Conservation (phyloP, 1,284 basidiomycete genomes). For the Trametes pubescens region DNA sequence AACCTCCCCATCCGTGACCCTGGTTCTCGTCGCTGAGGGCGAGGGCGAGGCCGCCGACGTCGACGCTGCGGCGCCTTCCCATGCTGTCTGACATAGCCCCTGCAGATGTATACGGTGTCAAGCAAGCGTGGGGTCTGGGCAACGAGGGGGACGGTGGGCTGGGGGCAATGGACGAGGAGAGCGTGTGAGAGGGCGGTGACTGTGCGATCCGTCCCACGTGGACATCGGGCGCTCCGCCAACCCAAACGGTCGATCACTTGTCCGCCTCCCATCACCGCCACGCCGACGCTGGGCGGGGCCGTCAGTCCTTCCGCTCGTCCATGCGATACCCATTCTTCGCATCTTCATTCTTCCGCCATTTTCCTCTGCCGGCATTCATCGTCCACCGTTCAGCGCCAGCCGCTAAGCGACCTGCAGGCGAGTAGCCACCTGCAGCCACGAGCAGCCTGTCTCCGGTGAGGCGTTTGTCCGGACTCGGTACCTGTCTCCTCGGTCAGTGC, state of each 20-base stretch:
- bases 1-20: conserved; percentile 80
- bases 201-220: conserved; percentile 36
- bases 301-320: not conserved
- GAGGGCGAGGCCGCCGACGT: conserved; percentile 84
- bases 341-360: not conserved
- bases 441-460: no score
- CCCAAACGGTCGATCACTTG: conserved; percentile 17
- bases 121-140: not conserved
- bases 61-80: conserved; percentile 75
- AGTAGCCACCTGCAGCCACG: no score
- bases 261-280: conserved; percentile 14
- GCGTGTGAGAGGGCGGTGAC: conserved; percentile 31
- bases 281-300: not conserved
- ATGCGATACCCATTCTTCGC: conserved; percentile 2
- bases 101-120: not conserved
- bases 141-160: conserved; percentile 7
- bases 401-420: no score
- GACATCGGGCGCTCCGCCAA: conserved; percentile 27
- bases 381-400: no score
- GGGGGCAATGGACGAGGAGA: conserved; percentile 21
- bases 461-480: not conserved
- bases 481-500: not conserved
- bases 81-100: conserved; percentile 28
- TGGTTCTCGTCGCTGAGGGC: conserved; percentile 70
- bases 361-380: no score